Base-by-base conservation (phyloP, 163 green algal species). In the Scenedesmus sp. region DNA sequence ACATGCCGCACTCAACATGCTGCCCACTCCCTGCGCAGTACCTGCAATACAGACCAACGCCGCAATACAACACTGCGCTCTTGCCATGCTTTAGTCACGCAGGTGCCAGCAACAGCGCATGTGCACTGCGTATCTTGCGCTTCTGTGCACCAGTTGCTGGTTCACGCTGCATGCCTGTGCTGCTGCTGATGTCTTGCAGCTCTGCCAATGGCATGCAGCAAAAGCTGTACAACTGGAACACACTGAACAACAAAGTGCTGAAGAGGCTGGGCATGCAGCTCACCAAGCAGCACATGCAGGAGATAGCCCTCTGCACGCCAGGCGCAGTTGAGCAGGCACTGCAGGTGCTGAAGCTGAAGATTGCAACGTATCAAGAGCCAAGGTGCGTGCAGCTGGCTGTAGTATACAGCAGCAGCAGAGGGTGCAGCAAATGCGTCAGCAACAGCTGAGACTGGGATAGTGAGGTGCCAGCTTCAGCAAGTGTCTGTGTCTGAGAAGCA, bases 141-240 rank as follows among this genome's bases (percentile, higher is more conserved):
- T 13, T 2, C 15, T 72, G 59, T 33, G 10, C 59, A 6, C 33
- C 2, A 0, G 4, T 24, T 30, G 22, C 24, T 72, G 59, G 30
- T 40, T 72, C 20, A 24, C 33, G n/a, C 24, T 46, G 85, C 13
- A 7, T 68, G 22, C 26, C 26, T 51, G 30, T 81, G 72, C 35
- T 85, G 5, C 79, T 13, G 22, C 43, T n/a, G n/a, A 40, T 79
- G 59, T 20, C 49, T 20, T 89, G 91, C 95, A 97, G 96, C 72
- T 91, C 95, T 1, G 96, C 97, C 5, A 98, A 98, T 93, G 94
- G 93, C 37, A 91, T 97, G 16, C 90, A 94, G 40, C 96, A 98
- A 90, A 99, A 99, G 93, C 95, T 99, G 88, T 99, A 99, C 94
- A 99, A 99, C 94, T 99, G 98, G 98, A 95, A 94, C 78, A 99